These are phyloP conservation scores for Durusdinium trenchii DNA, from an alignment of 73 alveolate genomes.

Conservation along the genomic window DNA sequence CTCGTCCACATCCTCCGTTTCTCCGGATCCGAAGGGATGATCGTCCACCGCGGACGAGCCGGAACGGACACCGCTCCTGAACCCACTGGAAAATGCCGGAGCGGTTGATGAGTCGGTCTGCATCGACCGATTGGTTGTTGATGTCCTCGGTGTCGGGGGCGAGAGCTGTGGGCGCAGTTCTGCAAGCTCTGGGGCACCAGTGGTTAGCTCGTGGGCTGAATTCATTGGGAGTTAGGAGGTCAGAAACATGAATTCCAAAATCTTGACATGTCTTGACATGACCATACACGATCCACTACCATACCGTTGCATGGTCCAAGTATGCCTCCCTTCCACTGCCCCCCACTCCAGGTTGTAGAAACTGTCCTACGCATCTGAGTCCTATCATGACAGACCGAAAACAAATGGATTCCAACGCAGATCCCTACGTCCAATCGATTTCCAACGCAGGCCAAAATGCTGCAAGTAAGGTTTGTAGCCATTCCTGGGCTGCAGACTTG, in stretches of 20 bases:
- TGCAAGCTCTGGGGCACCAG: not conserved
- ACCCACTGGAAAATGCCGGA: slow-evolving; percentile 64
- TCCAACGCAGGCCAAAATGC: not conserved
- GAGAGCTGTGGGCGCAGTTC: not conserved
- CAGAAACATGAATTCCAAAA: not conserved
- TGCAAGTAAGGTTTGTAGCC: slow-evolving; percentile 73
- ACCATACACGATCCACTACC: too few relatives aligned
- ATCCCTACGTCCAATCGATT: too few relatives aligned
- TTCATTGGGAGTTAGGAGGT: not conserved
- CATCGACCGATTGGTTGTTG: slow-evolving; percentile 50
- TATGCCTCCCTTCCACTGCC: too few relatives aligned
- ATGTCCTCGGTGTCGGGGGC: slow-evolving; percentile 19
- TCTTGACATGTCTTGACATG: not conserved
- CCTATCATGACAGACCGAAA: too few relatives aligned
- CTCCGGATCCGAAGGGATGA: too few relatives aligned
- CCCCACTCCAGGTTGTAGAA: too few relatives aligned
- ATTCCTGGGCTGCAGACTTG: too few relatives aligned
- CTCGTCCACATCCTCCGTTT: too few relatives aligned
- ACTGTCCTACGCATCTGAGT: too few relatives aligned
- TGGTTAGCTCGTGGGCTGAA: not conserved
- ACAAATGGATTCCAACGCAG: too few relatives aligned
- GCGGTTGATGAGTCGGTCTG: slow-evolving; percentile 59
- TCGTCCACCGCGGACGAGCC: too few relatives aligned
- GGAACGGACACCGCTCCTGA: not conserved
- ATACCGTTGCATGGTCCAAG: too few relatives aligned